Evolutionary conservation across 225 moss, liverwort and hornwort species (phyloP).

Genomic region (Climacium dendroides): DNA sequence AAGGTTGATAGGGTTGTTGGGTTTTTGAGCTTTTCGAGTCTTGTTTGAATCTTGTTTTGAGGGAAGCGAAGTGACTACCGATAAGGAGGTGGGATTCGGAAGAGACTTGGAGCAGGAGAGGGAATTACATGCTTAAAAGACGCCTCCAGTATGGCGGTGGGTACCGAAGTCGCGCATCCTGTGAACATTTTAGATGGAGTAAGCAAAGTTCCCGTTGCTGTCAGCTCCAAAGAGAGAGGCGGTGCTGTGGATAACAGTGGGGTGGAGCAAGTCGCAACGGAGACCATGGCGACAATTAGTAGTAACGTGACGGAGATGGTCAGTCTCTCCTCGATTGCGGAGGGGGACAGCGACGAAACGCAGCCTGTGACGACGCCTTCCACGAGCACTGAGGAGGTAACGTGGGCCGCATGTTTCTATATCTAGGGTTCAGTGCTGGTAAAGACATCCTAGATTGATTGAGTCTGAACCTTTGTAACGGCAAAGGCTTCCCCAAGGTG

Average conservation of each 20-base stretch:
- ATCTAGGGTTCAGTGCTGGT: conserved; percentile 8
- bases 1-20: neutral
- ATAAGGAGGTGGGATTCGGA: neutral
- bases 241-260: conserved; percentile 46
- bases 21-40: neutral
- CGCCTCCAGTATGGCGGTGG: conserved; percentile 84
- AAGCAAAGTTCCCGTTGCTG: conserved; percentile 48
- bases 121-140: conserved; percentile 71
- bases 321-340: conserved; percentile 9
- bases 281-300: neutral
- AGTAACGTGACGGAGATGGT: conserved; percentile 11
- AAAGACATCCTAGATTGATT: neutral
- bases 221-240: conserved; percentile 74
- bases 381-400: conserved; percentile 21
- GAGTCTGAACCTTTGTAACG: neutral
- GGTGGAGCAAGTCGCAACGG: conserved; percentile 1
- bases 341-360: neutral
- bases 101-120: conserved; percentile 1
- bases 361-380: neutral
- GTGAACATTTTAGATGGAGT: conserved; percentile 94
- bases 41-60: neutral
- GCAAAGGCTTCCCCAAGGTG: neutral
- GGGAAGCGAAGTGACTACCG: neutral
- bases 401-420: neutral
- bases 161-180: conserved; percentile 95